Percentiles rank a stretch among this genome's conserved stretches.
These are phyloP conservation scores for Sporothrix luriei DNA, from an alignment of 2,329 filamentous ascomycete species.

Conservation along the genomic window DNA sequence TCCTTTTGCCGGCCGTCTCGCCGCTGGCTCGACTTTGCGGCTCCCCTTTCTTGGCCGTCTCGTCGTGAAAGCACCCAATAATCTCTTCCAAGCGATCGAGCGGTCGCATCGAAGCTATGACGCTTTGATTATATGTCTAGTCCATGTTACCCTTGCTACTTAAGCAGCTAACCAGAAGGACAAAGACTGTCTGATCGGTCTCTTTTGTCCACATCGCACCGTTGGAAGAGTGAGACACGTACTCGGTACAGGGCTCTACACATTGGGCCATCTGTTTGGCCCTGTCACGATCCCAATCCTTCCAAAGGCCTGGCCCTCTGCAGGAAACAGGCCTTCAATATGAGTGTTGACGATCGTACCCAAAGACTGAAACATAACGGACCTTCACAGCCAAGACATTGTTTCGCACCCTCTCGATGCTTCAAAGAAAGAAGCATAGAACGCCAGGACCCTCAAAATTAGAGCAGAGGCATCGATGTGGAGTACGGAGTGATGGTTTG, in stretches of 20 bases:
- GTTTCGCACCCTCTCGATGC: neutral
- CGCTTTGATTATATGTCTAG: conserved; percentile 17
- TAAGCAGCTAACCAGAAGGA: neutral
- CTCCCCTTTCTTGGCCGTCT: neutral
- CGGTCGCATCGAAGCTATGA: conserved; percentile 19
- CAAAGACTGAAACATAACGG: neutral
- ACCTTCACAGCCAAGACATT: neutral
- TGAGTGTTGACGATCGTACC: neutral
- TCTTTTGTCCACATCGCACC: neutral
- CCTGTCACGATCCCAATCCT: neutral
- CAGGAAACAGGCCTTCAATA: neutral
- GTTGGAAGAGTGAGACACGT: conserved; percentile 2
- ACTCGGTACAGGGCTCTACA: neutral
- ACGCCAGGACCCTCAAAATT: neutral
- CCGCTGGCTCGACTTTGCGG: neutral
- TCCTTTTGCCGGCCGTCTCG: neutral
- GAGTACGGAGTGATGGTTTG: neutral
- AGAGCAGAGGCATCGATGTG: neutral
- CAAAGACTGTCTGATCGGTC: neutral
- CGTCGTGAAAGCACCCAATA: too few relatives aligned
- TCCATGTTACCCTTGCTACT: neutral
- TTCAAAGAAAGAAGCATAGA: neutral
- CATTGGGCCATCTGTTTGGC: too few relatives aligned
- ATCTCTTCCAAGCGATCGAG: neutral
- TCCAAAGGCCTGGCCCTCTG: neutral